Base-by-base conservation (phyloP, 805 yeast species). In the Spathaspora girioi region DNA sequence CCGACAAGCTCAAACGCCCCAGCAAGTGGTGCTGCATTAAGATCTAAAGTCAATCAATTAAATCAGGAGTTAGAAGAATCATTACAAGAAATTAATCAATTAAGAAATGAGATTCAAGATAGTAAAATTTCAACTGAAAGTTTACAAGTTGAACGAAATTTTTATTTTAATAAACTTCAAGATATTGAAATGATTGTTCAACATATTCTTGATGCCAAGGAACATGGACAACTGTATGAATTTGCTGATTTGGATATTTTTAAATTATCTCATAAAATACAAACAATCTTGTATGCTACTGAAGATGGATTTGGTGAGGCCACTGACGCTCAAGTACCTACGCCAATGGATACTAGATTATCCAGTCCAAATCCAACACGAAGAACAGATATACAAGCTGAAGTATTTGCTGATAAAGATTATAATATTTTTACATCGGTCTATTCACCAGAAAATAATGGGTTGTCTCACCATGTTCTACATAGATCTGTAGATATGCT, bases 131-230 rank as follows among this genome's bases (percentile, higher is more conserved):
- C 85, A 12, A 79, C 85, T 18, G 87, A 84, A 46, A 81, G 84
- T 12, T 71, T 89, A 47, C 89, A 86, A 60, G 80, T 87, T 1
- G 97, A 94, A 65, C 81, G 98, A 55, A 87, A 89, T 66, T 90
- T 93, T 62, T 94, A 94, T 67, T 93, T 89, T 70, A 84, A 87
- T 61, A 94, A 93, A 69, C 73, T 94, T 49, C 79, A 97, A 56
- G 96, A 89, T 53, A 88, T 94, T 50, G 99, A 94, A 67, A 82
- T 89, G 26, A 69, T 92, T 45, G 80, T 86, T 23, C 90, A 87
- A 61, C 79, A 84, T 20, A 61, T 71, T 41, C 65, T 63, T 50
- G 66, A 64, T 48, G 17, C 57, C 49, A 17, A 46, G 17, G 54
- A 54, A 41, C 47, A 55, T 54, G 53, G 51, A 38, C 55, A 56